A percentile compares a stretch with the other conserved stretches of the same genome.
Evolutionary conservation across 805 yeast genomes (phyloP).

Genomic region (Saccharomycopsis fermentans): DNA sequence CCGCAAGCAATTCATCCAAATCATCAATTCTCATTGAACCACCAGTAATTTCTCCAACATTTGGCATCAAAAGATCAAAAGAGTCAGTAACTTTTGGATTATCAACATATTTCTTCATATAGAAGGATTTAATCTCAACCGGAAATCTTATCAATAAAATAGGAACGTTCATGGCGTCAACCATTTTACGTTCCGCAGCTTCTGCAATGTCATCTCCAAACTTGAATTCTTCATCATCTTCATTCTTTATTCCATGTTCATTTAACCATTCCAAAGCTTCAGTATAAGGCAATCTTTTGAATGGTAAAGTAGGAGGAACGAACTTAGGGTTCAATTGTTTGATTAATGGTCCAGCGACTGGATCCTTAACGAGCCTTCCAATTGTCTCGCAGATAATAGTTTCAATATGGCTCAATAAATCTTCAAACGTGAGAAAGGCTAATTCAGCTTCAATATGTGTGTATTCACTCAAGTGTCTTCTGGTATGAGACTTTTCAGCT

Average conservation of each 20-base stretch:
- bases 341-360: conserved; percentile 83
- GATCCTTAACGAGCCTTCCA: conserved; percentile 74
- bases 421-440: conserved; percentile 80
- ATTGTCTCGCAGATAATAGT: conserved; percentile 58
- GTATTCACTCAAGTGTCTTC: conserved; percentile 95
- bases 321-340: conserved; percentile 90
- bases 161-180: conserved; percentile 88
- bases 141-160: conserved; percentile 92
- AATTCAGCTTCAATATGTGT: conserved; percentile 96
- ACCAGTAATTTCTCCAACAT: conserved; percentile 97
- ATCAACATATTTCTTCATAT: conserved; percentile 87
- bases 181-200: conserved; percentile 99
- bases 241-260: conserved; percentile 90
- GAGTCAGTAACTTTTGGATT: conserved; percentile 95
- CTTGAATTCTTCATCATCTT: conserved; percentile 84
- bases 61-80: conserved; percentile 97
- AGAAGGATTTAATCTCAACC: conserved; percentile 91
- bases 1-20: conserved; percentile 74
- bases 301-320: conserved; percentile 73
- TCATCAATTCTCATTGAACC: conserved; percentile 96
- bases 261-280: conserved; percentile 94
- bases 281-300: conserved; percentile 82
- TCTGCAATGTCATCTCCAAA: conserved; percentile 99
- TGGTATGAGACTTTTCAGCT: conserved; percentile 97
- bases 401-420: conserved; percentile 78